Base-by-base conservation (phyloP, 2,329 filamentous ascomycete species). In the Sporothrix inflata region DNA sequence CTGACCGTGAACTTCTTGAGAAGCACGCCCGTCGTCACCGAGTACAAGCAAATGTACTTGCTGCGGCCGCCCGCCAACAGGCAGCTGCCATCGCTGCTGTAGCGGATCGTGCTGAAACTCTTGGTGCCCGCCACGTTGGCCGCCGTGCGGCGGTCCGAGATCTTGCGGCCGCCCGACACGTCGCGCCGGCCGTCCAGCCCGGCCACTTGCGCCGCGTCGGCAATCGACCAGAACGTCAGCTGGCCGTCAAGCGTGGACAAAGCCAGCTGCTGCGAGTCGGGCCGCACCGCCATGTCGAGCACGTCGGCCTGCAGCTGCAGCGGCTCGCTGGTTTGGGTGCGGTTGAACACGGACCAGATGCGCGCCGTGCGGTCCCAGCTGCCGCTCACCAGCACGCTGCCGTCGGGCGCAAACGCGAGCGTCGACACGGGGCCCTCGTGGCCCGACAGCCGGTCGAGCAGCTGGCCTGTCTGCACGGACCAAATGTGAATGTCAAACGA, bases 21-120 rank as follows among this genome's bases (percentile, higher is more conserved):
- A 12, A 99, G 84, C 0, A 96, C 94, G 80, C 96, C 94, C 0
- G 95, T 97, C 72, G 90, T 90, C 42, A 97, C 93, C n/a, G 97
- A 95, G 82, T 99, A 99, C 72, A 99, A 82, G 79, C 96, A 98
- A 69, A 99, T 98, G 81, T 97, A 98, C 83, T 99, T 99, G 90
- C 94, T 98, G 85, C 96, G 97, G 42, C 96, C 96, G 65, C 90
- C 94, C 0, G 95, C 96, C 53, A 99, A 85, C 12, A 99, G 85
- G 77, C 96, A 98, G 74, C 90, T 92, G 14, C 96, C 96, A 79
- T 99, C 96, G 1, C 93, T 92, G 79, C 94, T 97, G 83, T 98
- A 99, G 70, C 89, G 89, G 75, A 99, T 92, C 7, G 92, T 92
- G 78, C 88, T 91, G 83, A 97, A 99, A 75, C 90, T 92, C 80